Evolutionary conservation across 2,329 filamentous ascomycete genomes (phyloP).

Genomic region (Penicillium polonicum): DNA sequence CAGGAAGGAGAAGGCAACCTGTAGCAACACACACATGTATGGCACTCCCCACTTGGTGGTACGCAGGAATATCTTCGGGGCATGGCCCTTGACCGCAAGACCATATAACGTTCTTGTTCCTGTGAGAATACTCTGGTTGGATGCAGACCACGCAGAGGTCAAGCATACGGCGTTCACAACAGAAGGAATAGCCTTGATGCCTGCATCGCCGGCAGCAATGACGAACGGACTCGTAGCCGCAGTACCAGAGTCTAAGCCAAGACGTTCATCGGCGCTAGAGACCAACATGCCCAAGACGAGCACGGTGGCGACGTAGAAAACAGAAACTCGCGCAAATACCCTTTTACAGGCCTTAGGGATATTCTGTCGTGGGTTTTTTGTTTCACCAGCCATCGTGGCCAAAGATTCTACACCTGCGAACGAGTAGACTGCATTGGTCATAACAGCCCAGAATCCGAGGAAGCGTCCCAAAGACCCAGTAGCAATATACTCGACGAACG

Average conservation of each 20-base stretch:
- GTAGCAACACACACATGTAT: constrained; percentile 42
- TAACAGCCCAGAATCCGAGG: constrained; percentile 57
- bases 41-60: constrained; percentile 43
- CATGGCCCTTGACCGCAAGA: constrained; percentile 50
- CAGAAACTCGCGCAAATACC: constrained; percentile 55
- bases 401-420: constrained; percentile 50
- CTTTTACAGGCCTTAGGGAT: constrained; percentile 57
- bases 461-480: constrained; percentile 60
- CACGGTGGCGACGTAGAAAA: constrained; percentile 59
- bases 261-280: constrained; percentile 49
- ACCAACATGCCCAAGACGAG: constrained; percentile 61
- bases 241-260: constrained; percentile 27
- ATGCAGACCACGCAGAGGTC: constrained; percentile 68
- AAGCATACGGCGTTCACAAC: constrained; percentile 77
- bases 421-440: constrained; percentile 42
- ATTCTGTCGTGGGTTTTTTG: constrained; percentile 51
- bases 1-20: constrained; percentile 44
- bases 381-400: constrained; percentile 57
- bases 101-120: constrained; percentile 54
- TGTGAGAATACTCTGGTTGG: constrained; percentile 63
- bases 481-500: constrained; percentile 65
- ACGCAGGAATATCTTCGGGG: constrained; percentile 50
- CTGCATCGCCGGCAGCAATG: constrained; percentile 67
- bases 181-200: constrained; percentile 65
- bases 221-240: constrained; percentile 59